Base-by-base conservation (phyloP, 2,329 filamentous ascomycete genomes). In the Simplicillium aogashimaense region DNA sequence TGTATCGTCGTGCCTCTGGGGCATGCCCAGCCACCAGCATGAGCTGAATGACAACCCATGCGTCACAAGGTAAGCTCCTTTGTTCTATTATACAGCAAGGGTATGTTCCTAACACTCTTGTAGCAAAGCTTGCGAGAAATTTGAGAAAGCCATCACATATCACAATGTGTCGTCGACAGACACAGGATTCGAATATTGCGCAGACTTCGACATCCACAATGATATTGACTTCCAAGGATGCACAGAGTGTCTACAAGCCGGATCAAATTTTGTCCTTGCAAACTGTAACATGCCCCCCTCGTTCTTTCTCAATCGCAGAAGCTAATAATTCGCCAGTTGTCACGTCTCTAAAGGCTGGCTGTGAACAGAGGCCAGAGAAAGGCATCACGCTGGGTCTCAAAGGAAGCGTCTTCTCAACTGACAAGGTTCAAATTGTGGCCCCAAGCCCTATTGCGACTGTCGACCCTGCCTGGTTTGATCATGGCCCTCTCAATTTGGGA, bases 1-100 rank as follows among this genome's bases (percentile, higher is more conserved):
- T 6, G 47, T 70, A 2, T 70, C 70, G 2, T 68, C 69, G 48
- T 82, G 78, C 49, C 48, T 81, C 1, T 81, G 67, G 43, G 70
- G 70, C 2, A 53, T 57, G 6, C 67, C 68, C 0, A 56, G 63
- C 25, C 68, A 72, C 40, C 48, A 61, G 2, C 47, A 64, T 10
- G 51, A 61, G 10, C 54, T 54, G 2, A 20, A 25, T 9, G 56
- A 61, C 40, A 69, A 57, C 10, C 73, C 70, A 8, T 74, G 77
- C 47, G 57, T 67, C 11, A 80, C 72, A 33, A 64, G 59, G 75
- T 78, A 57, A 49, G 56, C 53, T 14, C 14, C 25, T 7, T 29
- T 6, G 15, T 18, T 18, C 17, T 39, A 12, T 11, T 32, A 17
- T 17, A 8, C 3, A 8, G 20, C 7, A 30, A 3, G 9, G 15